Evolutionary conservation across 139 green algal genomes (phyloP).

Genomic region (Chlamydomonas eustigma): DNA sequence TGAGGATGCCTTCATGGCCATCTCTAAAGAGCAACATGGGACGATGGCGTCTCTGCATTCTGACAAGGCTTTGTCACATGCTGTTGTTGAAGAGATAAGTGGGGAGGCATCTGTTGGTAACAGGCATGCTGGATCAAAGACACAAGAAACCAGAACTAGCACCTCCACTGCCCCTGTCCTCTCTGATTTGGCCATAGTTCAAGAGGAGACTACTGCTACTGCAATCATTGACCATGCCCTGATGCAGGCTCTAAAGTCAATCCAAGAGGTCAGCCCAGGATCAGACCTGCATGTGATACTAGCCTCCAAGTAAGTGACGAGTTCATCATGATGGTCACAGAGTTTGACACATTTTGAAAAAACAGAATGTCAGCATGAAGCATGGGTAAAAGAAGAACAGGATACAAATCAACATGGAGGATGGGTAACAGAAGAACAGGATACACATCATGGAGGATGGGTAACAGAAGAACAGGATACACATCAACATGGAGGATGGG

Average conservation of each 20-base stretch:
- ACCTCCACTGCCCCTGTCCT: neutral
- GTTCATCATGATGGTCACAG: no score
- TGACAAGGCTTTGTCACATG: neutral
- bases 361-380: no score
- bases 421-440: no score
- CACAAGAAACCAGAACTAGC: neutral
- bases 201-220: neutral
- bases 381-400: no score
- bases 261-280: conserved; percentile 3
- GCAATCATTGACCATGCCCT: neutral
- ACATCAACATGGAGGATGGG: no score
- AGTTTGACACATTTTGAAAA: no score
- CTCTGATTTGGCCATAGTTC: neutral
- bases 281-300: conserved; percentile 1
- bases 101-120: neutral
- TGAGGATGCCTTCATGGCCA: neutral
- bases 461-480: no score
- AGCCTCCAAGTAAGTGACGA: neutral
- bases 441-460: no score
- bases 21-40: neutral
- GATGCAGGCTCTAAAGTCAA: neutral
- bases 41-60: neutral
- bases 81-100: neutral
- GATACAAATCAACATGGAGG: no score
- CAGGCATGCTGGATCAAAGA: neutral